Conservation (phyloP, 2,329 filamentous ascomycete genomes). For the Phoma sp. region DNA sequence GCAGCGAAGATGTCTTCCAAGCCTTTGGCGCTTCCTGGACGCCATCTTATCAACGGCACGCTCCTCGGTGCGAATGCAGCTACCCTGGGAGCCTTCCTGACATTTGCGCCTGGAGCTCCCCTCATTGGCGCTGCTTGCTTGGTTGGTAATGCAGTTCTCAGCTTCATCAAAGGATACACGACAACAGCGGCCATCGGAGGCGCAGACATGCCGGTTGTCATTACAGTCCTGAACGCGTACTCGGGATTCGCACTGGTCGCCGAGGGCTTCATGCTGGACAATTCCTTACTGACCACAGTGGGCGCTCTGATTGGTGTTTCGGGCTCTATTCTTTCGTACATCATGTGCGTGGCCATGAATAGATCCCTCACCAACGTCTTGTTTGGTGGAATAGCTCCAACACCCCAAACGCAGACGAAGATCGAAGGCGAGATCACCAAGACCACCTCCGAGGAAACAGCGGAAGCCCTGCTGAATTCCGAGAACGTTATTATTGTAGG, state of each 20-base stretch:
- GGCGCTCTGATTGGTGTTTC: conserved; percentile 88
- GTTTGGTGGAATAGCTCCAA: conserved; percentile 76
- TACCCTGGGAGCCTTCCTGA: conserved; percentile 83
- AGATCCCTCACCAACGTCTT: conserved; percentile 86
- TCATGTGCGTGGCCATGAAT: conserved; percentile 85
- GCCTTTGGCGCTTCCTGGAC: conserved; percentile 73
- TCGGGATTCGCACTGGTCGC: conserved; percentile 89
- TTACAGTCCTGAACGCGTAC: conserved; percentile 89
- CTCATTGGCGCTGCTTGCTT: conserved; percentile 79
- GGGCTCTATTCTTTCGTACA: conserved; percentile 78
- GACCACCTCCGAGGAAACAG: conserved; percentile 80
- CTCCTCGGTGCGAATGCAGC: conserved; percentile 78
- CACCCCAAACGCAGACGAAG: conserved; percentile 69
- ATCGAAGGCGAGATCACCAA: conserved; percentile 81
- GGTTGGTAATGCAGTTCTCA: conserved; percentile 76
- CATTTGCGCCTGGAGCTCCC: conserved; percentile 80
- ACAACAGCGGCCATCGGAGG: conserved; percentile 88
- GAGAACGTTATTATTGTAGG: conserved; percentile 81
- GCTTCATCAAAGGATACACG: conserved; percentile 85
- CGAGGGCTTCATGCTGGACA: conserved; percentile 91
- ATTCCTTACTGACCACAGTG: conserved; percentile 81
- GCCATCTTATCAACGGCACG: conserved; percentile 76
- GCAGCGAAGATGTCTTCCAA: conserved; percentile 81
- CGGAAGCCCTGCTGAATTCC: conserved; percentile 74
- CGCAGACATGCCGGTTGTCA: conserved; percentile 93